These are phyloP conservation scores for Fraxinus ornus DNA, from an alignment of 305 asterid species.

Conservation along the genomic window DNA sequence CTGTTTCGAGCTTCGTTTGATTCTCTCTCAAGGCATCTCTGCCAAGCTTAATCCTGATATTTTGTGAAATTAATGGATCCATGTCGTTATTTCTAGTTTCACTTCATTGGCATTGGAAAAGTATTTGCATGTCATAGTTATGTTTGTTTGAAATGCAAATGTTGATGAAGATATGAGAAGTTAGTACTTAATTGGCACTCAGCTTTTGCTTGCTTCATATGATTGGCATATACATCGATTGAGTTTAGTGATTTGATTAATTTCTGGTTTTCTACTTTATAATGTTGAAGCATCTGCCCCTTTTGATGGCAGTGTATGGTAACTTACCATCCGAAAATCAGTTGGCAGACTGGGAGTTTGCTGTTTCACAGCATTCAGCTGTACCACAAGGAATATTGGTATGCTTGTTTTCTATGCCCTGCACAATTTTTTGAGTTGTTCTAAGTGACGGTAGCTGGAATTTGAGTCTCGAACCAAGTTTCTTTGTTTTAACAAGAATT, in stretches of 20 bases:
- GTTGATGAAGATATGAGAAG: not conserved
- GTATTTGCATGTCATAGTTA: not conserved
- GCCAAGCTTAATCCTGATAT: not conserved
- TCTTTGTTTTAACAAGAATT: not conserved
- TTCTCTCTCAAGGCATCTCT: not conserved
- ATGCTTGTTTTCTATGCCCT: conserved; percentile 22
- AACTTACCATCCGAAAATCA: conserved; percentile 84
- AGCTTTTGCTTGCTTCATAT: not conserved
- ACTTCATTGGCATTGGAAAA: not conserved
- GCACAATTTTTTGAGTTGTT: conserved; percentile 6
- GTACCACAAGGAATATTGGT: conserved; percentile 98
- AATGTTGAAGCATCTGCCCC: not conserved
- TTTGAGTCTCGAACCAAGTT: not conserved
- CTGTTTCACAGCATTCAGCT: conserved; percentile 95
- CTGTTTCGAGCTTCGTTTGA: not conserved
- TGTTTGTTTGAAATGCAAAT: not conserved
- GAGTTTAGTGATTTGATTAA: not conserved
- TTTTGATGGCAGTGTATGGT: conserved; percentile 74
- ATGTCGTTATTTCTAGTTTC: not conserved
- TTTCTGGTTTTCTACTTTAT: not conserved
- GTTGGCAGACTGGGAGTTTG: conserved; percentile 95
- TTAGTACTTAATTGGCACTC: not conserved
- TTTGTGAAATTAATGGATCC: not conserved
- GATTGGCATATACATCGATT: not conserved
- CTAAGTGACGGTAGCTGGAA: not conserved